Evolutionary conservation across 2,329 filamentous ascomycete genomes (phyloP), one percentile per base, ranked within the genome.

Genomic region (Penicillium sp.): DNA sequence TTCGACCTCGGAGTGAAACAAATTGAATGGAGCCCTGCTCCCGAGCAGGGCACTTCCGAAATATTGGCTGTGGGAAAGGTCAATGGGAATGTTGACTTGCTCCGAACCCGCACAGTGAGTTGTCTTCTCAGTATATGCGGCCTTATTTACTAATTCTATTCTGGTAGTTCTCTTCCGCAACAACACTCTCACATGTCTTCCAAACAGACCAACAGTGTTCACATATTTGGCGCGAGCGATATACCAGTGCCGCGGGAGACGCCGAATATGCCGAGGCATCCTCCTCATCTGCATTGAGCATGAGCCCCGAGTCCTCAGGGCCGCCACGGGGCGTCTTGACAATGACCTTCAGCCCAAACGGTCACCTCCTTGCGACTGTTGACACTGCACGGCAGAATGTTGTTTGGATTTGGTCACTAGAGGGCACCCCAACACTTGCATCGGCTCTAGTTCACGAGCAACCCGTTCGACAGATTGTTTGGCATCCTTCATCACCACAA

Each of bases 11-110:
- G 82, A 0, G 76, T 83, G 33, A 81, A 76, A 65, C 76, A 72
- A 5, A 73, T 84, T 39, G 80, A 82, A 72, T 84, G 82, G 82
- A 74, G 78, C 31, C 77, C 81, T 19, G 69, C 74, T n/a, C 50
- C 54, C 52, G 45, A 45, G 5, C 50, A 55, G 3, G 59, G 60
- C 4, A 43, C 21, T 9, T 76, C 77, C 23, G 72, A 78, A 21
- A 71, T 72, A 57, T 67, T 84, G 21, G 79, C 79, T 1, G 70
- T 84, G 38, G 80, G 80, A 2, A 81, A 81, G 40, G 77, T 78
- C 60, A 80, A 83, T 64, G 74, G 77, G 2, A 75, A 76, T 39
- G 75, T 84, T 21, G 78, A 81, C 34, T 69, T 84, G 19, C 69
- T 81, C 7, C 72, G 70, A 48, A 76, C 70, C 41, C 75, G 70